Evolutionary conservation across 352 stramenopile genomes (phyloP).

Genomic region (Phytopythium aichiense): DNA sequence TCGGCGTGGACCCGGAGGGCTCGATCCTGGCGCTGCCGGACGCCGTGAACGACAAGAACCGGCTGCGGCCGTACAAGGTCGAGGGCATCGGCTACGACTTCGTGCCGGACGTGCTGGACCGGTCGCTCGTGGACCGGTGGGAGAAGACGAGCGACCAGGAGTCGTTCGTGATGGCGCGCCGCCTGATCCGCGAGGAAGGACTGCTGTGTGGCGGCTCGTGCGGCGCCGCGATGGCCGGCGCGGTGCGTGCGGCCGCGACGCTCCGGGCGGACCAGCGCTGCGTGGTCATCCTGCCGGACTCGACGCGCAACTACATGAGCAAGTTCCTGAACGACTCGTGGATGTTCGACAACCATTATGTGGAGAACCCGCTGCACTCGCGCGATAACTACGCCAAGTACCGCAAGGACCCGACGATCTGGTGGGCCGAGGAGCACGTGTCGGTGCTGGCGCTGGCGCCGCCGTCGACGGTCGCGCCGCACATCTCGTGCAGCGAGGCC

Average conservation of each 20-base stretch:
- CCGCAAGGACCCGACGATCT: constrained; percentile 72
- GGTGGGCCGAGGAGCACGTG: constrained; percentile 91
- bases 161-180: constrained; percentile 92
- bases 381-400: constrained; percentile 67
- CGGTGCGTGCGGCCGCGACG: constrained; percentile 71
- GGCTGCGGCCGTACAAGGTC: constrained; percentile 88
- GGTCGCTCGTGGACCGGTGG: constrained; percentile 90
- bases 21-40: constrained; percentile 92
- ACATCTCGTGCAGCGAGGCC: constrained; percentile 87
- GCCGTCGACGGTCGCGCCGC: constrained; percentile 83
- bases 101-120: constrained; percentile 93
- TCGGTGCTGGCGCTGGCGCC: constrained; percentile 67
- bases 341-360: constrained; percentile 82
- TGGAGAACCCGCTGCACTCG: constrained; percentile 63
- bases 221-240: constrained; percentile 84
- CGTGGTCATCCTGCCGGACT: constrained; percentile 94
- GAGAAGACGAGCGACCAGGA: constrained; percentile 94
- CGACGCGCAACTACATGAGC: constrained; percentile 96
- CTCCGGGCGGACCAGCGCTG: constrained; percentile 88
- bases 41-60: constrained; percentile 89
- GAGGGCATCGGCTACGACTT: constrained; percentile 98
- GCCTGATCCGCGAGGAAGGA: constrained; percentile 93
- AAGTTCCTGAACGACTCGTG: constrained; percentile 96
- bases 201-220: constrained; percentile 93
- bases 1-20: constrained; percentile 89